Evolutionary conservation across 352 stramenopile species (phyloP).

Genomic region (Elongisporangium prolatum): DNA sequence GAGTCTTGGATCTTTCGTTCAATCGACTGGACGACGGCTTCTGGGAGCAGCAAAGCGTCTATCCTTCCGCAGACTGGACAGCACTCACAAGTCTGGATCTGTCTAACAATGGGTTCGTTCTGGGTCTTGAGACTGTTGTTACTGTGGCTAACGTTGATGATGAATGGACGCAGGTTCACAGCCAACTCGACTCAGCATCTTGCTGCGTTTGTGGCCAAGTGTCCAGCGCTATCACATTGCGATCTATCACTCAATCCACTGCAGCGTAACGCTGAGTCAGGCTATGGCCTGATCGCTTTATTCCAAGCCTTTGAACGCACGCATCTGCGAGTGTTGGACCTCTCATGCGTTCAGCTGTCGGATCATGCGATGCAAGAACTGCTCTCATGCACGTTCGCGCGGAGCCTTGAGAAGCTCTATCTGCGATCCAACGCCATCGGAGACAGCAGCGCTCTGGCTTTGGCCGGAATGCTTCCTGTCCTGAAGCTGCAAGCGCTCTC

Average conservation of each 20-base stretch:
- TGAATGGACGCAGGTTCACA: conserved; percentile 24
- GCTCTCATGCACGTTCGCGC: conserved; percentile 9
- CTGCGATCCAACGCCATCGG: conserved; percentile 42
- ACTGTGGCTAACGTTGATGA: not conserved
- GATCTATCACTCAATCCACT: conserved; percentile 50
- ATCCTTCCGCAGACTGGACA: conserved; percentile 10
- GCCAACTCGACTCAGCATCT: conserved; percentile 14
- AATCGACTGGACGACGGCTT: conserved; percentile 41
- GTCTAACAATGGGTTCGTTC: conserved; percentile 45
- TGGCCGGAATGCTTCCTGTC: conserved; percentile 15
- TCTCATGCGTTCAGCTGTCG: conserved; percentile 41
- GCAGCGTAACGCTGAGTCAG: not conserved
- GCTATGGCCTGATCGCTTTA: conserved; percentile 3
- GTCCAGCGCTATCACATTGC: conserved; percentile 21
- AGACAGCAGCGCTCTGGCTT: conserved; percentile 13
- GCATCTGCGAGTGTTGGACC: conserved; percentile 22
- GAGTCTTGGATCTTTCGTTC: conserved; percentile 44
- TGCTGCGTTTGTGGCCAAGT: conserved; percentile 20
- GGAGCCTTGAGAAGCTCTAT: conserved; percentile 25
- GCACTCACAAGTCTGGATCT: conserved; percentile 31
- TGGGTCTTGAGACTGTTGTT: not conserved
- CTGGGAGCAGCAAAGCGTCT: conserved; percentile 12
- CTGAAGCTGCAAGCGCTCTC: conserved; percentile 27
- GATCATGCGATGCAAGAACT: conserved; percentile 15
- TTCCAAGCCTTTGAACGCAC: conserved; percentile 9